Base-by-base conservation (phyloP, 345 rosid species). In the Lepidium didymum region DNA sequence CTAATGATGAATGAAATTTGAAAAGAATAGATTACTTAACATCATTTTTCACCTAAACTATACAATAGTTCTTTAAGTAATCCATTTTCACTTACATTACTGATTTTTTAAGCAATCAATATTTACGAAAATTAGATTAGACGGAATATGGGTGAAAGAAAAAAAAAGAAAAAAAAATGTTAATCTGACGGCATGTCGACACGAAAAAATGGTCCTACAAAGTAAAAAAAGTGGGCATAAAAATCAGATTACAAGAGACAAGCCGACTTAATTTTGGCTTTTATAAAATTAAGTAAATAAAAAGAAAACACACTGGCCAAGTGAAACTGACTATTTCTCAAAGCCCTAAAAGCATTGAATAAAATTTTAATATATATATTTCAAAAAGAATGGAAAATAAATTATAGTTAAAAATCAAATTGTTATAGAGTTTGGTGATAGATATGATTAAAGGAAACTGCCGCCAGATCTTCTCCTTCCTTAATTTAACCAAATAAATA, bases 181-280 rank as follows among this genome's bases (percentile, higher is more conserved):
- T 31, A 19, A 8, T 3, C 59, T 40, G 8, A 43, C 35, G 37
- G 11, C 18, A 51, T 41, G 11, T 33, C 55, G 33, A 70, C 68
- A 43, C 36, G 54, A 7, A 4, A 34, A 16, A 33, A 19, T 69
- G 53, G 58, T 31, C 58, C 11, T 19, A 68, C 58, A 47, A 31
- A 9, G 15, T 42, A 3, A 33, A 41, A 49, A 72, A 27, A 29
- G 33, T 29, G 1, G 9, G 52, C 38, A 3, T 25, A 64, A 16
- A 56, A 25, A 42, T 72, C 64, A 46, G 37, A 56, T 64, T 64
- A 46, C 16, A 72, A 19, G 59, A 46, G 58, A 46, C 64, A 72
- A 46, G 12, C 41, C 56, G 13, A 43, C 31, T 43, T 33, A 23
- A 34, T 11, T 70, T n/a, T 53, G 8, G 10, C 3, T 14, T 61